phyloP scores from a whole-genome alignment of 2,329 filamentous ascomycete species.

The Talaromyces sp. region DNA sequence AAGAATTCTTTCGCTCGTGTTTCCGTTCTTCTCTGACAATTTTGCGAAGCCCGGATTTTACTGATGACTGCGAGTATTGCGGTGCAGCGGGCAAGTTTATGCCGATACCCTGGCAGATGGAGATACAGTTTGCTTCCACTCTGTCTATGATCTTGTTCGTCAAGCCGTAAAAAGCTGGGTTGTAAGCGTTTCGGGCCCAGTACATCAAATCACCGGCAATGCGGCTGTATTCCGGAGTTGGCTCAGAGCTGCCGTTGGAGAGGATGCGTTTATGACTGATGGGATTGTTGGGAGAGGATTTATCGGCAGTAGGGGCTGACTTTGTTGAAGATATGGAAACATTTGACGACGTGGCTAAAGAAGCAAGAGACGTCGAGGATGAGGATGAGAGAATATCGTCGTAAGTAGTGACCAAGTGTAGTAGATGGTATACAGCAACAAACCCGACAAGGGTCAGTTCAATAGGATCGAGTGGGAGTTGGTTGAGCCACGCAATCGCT shows the following conservation, averaged over 20 bases:
- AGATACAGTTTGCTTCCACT: slow-evolving; percentile 33
- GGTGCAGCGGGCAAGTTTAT: slow-evolving; percentile 22
- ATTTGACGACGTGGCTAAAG: slow-evolving; percentile 9
- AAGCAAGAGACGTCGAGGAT: slow-evolving; percentile 18
- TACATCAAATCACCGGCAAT: slow-evolving; percentile 37
- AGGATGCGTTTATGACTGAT: slow-evolving; percentile 13
- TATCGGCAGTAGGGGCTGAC: slow-evolving; percentile 12
- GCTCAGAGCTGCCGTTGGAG: slow-evolving; percentile 14
- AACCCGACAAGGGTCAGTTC: slow-evolving; percentile 38
- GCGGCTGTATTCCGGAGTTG: slow-evolving; percentile 29
- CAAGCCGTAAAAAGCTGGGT: slow-evolving; percentile 38
- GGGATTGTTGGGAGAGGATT: slow-evolving; percentile 9
- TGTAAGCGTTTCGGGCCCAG: slow-evolving; percentile 40
- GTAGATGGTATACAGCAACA: slow-evolving; percentile 35
- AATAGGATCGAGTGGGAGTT: slow-evolving; percentile 36
- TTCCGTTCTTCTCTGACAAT: slow-evolving; percentile 15
- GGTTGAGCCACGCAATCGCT: slow-evolving; percentile 37
- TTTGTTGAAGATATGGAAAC: slow-evolving; percentile 5
- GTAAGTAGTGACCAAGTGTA: slow-evolving; percentile 36
- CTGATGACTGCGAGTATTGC: slow-evolving; percentile 16
- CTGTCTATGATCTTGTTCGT: slow-evolving; percentile 30
- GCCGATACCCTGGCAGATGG: slow-evolving; percentile 29
- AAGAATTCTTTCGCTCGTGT: slow-evolving; percentile 14
- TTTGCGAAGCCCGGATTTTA: slow-evolving; percentile 17
- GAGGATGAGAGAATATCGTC: slow-evolving; percentile 28